phyloP scores from a whole-genome alignment of 2,329 filamentous ascomycete genomes.

The Sarocladium brachiariae region DNA sequence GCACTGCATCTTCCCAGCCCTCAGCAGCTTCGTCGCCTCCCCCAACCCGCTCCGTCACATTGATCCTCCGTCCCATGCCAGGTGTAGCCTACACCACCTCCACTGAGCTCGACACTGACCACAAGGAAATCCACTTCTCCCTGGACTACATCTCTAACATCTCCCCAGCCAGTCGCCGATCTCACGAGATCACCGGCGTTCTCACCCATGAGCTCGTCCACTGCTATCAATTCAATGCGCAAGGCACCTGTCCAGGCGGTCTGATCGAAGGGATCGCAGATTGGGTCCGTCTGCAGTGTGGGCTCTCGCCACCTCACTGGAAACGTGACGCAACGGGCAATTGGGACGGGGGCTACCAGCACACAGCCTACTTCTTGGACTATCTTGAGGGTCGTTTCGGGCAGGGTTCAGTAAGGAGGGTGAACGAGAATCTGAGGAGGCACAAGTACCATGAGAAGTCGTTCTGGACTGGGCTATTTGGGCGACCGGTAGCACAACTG shows the following conservation, averaged over 20 bases:
- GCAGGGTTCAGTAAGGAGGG: constrained; percentile 47
- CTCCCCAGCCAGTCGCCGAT: constrained; percentile 31
- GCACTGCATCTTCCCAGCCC: not conserved
- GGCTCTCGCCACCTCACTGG: constrained; percentile 79
- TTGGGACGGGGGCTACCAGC: constrained; percentile 90
- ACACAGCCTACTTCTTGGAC: constrained; percentile 84
- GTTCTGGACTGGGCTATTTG: constrained; percentile 65
- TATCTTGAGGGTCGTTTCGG: constrained; percentile 69
- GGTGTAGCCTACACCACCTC: constrained; percentile 89
- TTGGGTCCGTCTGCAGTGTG: constrained; percentile 74
- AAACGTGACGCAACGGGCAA: constrained; percentile 47
- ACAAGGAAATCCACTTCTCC: constrained; percentile 90
- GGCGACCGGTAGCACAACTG: constrained; percentile 56
- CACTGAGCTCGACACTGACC: constrained; percentile 68
- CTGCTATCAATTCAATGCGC: constrained; percentile 78
- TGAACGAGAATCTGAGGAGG: constrained; percentile 63
- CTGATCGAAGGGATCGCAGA: constrained; percentile 89
- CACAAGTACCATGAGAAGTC: constrained; percentile 55
- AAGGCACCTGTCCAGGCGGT: constrained; percentile 58
- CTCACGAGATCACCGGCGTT: constrained; percentile 70
- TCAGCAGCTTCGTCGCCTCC: constrained; percentile 34
- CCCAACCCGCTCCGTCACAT: constrained; percentile 76
- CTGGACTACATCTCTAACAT: constrained; percentile 62
- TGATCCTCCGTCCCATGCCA: constrained; percentile 70
- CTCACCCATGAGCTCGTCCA: constrained; percentile 91